Evolutionary conservation across 495 filamentous ascomycete genomes (phyloP).

Genomic region (Platismatia glauca): DNA sequence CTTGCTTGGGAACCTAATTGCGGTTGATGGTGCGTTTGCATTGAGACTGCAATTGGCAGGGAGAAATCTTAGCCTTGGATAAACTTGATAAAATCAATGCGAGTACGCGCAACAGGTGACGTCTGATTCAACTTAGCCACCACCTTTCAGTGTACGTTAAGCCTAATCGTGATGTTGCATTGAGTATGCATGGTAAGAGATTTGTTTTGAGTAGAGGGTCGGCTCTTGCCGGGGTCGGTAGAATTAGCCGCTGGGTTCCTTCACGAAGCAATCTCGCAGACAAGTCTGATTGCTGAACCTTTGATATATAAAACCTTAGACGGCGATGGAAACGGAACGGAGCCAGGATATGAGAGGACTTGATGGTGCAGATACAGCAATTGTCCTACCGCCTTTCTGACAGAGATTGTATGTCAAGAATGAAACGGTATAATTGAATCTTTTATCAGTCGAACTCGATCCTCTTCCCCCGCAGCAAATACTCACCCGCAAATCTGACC

Average conservation of each 20-base stretch:
- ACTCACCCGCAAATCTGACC: slow-evolving; percentile 53
- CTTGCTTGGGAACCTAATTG: no score
- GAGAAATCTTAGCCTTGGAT: background rate
- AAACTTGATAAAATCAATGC: background rate
- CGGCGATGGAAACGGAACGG: background rate
- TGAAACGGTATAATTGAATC: background rate
- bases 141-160: background rate
- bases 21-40: no score
- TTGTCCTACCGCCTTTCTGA: background rate
- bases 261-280: background rate
- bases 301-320: background rate
- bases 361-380: background rate
- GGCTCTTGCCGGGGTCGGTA: background rate
- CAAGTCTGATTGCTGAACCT: background rate
- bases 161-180: background rate
- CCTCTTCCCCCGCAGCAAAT: slow-evolving; percentile 51
- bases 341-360: background rate
- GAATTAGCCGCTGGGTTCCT: background rate
- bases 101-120: background rate
- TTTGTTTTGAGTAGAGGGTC: background rate
- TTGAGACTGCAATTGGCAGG: background rate
- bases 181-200: background rate
- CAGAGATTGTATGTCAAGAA: background rate
- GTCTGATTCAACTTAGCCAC: background rate
- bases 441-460: slow-evolving; percentile 44